A percentile compares a stretch with the other conserved stretches of the same genome.
phyloP scores from a whole-genome alignment of 768 basidiomycete species.

The Mycena belliarum region DNA sequence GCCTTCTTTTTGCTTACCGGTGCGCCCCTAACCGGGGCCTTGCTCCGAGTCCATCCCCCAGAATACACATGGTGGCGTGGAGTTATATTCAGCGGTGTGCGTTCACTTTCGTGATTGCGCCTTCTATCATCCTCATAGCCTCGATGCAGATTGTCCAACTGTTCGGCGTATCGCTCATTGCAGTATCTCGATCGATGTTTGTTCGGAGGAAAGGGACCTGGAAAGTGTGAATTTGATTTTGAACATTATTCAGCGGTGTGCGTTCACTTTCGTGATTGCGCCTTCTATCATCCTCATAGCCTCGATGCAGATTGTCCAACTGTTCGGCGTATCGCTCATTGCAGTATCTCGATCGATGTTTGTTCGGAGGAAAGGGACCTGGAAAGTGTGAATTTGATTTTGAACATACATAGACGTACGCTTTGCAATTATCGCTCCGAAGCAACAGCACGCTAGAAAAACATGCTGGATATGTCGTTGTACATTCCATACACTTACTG shows the following conservation, averaged over 20 bases:
- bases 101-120: not conserved
- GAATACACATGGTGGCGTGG: constrained; percentile 32
- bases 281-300: not conserved
- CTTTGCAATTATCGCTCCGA: not conserved
- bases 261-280: not conserved
- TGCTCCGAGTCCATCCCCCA: constrained; percentile 24
- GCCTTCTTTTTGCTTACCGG: constrained; percentile 26
- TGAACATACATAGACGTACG: too few species aligned
- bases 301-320: constrained; percentile 10
- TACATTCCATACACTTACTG: too few species aligned
- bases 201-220: constrained; percentile 13
- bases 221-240: constrained; percentile 6
- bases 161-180: constrained; percentile 4
- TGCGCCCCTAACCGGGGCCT: constrained; percentile 28
- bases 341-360: constrained; percentile 8
- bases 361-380: constrained; percentile 10
- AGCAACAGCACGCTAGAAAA: not conserved
- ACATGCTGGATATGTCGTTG: too few species aligned
- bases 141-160: constrained; percentile 13
- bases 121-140: not conserved
- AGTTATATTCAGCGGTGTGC: constrained; percentile 24
- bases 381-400: constrained; percentile 8
- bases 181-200: constrained; percentile 7
- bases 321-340: constrained; percentile 8
- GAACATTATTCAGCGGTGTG: constrained; percentile 16